These are phyloP conservation scores for Yamadazyma songkhlaensis DNA, from an alignment of 1,139 yeast species.

Conservation along the genomic window DNA sequence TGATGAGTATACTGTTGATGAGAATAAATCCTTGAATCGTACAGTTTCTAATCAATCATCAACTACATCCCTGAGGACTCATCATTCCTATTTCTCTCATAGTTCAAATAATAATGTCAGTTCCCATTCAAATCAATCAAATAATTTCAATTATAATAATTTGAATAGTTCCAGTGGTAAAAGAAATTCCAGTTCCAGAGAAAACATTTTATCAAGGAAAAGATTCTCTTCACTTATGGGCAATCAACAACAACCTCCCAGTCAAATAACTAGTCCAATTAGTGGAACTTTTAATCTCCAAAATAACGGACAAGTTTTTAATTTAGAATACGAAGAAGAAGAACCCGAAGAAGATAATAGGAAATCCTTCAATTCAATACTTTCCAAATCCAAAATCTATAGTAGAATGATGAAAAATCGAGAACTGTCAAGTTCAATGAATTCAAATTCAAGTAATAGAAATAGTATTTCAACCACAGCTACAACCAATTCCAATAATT, in stretches of 20 bases:
- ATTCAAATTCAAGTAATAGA: constrained; percentile 19
- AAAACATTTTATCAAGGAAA: constrained; percentile 18
- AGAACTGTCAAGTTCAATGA: constrained; percentile 33
- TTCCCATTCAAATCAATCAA: constrained; percentile 8
- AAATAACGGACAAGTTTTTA: background rate
- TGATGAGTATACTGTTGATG: constrained; percentile 15
- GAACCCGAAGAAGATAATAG: constrained; percentile 18
- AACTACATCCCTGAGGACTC: constrained; percentile 16
- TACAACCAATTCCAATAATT: constrained; percentile 9
- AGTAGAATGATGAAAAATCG: constrained; percentile 38
- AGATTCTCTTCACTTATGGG: constrained; percentile 26
- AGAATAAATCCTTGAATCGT: constrained; percentile 17
- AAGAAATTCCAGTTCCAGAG: constrained; percentile 14
- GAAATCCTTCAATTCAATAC: constrained; percentile 27
- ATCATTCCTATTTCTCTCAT: constrained; percentile 16
- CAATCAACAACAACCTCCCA: background rate
- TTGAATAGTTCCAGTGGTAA: constrained; percentile 9
- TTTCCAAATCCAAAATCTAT: constrained; percentile 38
- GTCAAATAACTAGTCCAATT: background rate
- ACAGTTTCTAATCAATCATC: constrained; percentile 22
- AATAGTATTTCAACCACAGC: constrained; percentile 20
- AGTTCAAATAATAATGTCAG: constrained; percentile 8
- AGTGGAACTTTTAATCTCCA: background rate
- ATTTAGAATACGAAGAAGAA: background rate
- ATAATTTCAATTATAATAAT: constrained; percentile 6